phyloP scores from a whole-genome alignment of 306 rosid genomes.

The Sophora flavescens region DNA sequence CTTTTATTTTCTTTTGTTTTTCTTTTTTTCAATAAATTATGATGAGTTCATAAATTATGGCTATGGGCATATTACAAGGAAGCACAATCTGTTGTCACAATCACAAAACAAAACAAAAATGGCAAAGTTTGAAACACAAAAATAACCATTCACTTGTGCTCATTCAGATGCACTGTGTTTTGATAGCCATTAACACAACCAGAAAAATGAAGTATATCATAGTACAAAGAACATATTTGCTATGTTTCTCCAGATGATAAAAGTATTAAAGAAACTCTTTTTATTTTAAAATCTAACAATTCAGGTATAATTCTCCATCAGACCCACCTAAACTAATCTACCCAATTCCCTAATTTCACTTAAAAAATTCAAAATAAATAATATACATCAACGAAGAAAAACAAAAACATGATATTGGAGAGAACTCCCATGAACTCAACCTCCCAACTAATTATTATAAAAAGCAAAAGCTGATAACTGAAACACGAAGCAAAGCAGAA shows the following conservation, averaged over 20 bases:
- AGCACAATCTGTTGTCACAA: slow-evolving; percentile 17
- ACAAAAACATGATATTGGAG: background rate
- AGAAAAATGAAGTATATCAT: background rate
- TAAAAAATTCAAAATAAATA: no score
- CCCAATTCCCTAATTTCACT: background rate
- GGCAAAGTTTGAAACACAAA: slow-evolving; percentile 8
- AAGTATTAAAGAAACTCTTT: background rate
- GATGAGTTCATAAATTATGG: slow-evolving; percentile 18
- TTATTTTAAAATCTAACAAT: no score
- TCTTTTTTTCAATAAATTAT: no score
- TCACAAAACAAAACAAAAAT: background rate
- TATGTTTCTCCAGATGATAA: background rate
- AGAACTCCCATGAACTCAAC: background rate
- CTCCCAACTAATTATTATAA: background rate
- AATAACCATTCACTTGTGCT: slow-evolving; percentile 17
- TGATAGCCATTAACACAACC: slow-evolving; percentile 7
- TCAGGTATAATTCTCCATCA: background rate
- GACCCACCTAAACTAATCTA: background rate
- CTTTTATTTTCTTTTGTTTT: no score
- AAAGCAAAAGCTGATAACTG: background rate
- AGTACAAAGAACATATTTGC: background rate
- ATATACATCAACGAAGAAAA: background rate
- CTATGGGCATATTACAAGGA: no score
- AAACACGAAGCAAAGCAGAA: background rate
- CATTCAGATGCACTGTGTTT: background rate